Percentiles rank a stretch among this genome's conserved stretches.
phyloP scores from a whole-genome alignment of 2,329 filamentous ascomycete genomes.

The Colletotrichum magnum region DNA sequence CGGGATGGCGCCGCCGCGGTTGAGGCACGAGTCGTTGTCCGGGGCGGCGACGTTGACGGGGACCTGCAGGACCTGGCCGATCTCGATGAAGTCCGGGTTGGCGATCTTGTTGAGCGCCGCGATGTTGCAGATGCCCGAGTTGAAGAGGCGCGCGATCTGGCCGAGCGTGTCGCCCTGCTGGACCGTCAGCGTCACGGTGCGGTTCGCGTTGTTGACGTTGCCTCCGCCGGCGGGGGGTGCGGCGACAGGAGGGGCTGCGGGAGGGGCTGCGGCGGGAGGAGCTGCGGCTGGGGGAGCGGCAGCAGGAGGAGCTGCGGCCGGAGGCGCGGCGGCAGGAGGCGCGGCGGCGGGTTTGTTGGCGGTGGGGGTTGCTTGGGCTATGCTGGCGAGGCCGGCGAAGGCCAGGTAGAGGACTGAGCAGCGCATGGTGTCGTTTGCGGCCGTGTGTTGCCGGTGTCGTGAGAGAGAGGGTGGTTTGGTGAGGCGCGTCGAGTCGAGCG shows the following conservation, averaged over 20 bases:
- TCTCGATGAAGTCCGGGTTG: conserved; percentile 28
- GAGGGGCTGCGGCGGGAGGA: conserved; percentile 9
- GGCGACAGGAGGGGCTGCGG: background rate
- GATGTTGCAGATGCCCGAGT: conserved; percentile 39
- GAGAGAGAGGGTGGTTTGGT: background rate
- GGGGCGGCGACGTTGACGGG: conserved; percentile 29
- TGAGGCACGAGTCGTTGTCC: conserved; percentile 32
- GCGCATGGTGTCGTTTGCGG: conserved; percentile 17
- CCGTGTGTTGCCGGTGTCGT: background rate
- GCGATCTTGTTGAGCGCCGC: conserved; percentile 30
- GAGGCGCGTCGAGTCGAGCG: background rate
- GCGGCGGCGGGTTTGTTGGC: background rate
- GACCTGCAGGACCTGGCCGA: conserved; percentile 17
- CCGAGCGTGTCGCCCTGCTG: conserved; percentile 23
- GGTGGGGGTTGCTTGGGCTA: conserved; percentile 23
- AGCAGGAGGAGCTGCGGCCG: background rate
- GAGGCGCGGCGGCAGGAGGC: background rate
- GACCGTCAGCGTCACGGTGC: conserved; percentile 20
- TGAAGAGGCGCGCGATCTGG: conserved; percentile 27
- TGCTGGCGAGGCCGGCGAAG: conserved; percentile 20
- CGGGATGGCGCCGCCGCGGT: conserved; percentile 24
- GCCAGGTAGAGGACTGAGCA: conserved; percentile 22
- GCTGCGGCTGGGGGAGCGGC: conserved; percentile 3
- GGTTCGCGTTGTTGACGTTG: conserved; percentile 16
- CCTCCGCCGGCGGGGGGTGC: background rate